Base-by-base conservation (phyloP, 2,329 filamentous ascomycete species). In the Colletotrichum sp. region DNA sequence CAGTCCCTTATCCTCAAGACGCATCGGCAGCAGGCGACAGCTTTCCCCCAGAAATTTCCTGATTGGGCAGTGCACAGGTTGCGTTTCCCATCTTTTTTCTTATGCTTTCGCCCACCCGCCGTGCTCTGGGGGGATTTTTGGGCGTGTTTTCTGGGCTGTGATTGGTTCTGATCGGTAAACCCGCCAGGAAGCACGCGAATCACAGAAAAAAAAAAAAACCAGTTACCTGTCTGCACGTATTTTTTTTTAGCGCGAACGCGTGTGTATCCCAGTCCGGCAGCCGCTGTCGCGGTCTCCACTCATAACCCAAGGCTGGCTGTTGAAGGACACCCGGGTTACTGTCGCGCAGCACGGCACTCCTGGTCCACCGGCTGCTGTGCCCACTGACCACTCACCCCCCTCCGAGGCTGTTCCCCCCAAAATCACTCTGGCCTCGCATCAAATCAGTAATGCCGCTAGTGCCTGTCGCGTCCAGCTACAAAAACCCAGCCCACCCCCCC, bases 381-480 rank as follows among this genome's bases (percentile, higher is more conserved):
- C 16, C 68, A 58, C 70, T 70, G 70, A 69, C 62, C 68, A 72
- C 55, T 56, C 52, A 60, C 52, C 22, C 25, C 16, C 68, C 66
- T 58, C 43, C 48, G 32, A 71, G 43, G 39, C 61, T 27, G 22
- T 27, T 56, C 52, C 52, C 70, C 77, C 78, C 79, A 76, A 81
- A 80, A 81, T 82, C 81, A 82, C 80, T 79, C 80, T 78, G 62
- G 64, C 52, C 65, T 67, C 65, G 75, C 74, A 74, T 74, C 71
- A 79, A 91, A 92, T 92, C 90, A 92, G 90, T 90, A 91, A 88
- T 84, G 81, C 84, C 85, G 85, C 85, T 86, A 85, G 83, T 82
- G 83, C 83, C 83, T 80, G 84, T 85, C 88, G 87, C 89, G 87
- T 88, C 85, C 88, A 90, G 87, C 88, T 92, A 92, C 90, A 91